A percentile compares a stretch with the other conserved stretches of the same genome.
Evolutionary conservation across 768 basidiomycete genomes (phyloP).

Genomic region (Leccinum barrowsii): DNA sequence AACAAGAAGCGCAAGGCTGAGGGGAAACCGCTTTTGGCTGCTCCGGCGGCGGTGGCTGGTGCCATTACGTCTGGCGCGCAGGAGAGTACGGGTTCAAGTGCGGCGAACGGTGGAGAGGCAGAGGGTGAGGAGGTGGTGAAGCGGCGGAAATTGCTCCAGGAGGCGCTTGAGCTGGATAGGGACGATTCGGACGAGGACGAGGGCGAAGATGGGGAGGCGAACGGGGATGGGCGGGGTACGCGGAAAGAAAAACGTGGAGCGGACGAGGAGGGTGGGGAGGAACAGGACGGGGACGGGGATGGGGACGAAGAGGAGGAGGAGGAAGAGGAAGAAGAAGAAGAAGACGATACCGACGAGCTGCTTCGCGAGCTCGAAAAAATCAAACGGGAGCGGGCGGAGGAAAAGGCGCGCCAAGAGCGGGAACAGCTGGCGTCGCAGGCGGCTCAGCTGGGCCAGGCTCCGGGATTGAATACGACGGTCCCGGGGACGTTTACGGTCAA

Average conservation of each 20-base stretch:
- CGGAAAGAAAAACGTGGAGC: slow-evolving; percentile 35
- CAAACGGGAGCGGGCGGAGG: slow-evolving; percentile 91
- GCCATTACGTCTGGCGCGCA: neutral
- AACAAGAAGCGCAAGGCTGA: slow-evolving; percentile 93
- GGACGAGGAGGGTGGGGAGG: slow-evolving; percentile 75
- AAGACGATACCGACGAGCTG: slow-evolving; percentile 76
- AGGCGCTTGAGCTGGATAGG: slow-evolving; percentile 83
- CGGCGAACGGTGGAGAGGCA: slow-evolving; percentile 40
- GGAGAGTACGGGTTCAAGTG: neutral
- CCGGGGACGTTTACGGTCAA: slow-evolving; percentile 90
- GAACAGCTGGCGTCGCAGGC: slow-evolving; percentile 63
- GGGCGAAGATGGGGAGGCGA: slow-evolving; percentile 36
- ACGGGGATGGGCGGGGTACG: slow-evolving; percentile 48
- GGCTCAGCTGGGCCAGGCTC: slow-evolving; percentile 71
- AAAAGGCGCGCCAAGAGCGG: slow-evolving; percentile 77
- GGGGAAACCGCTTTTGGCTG: slow-evolving; percentile 47
- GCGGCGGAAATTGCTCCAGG: slow-evolving; percentile 82
- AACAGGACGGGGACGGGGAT: slow-evolving; percentile 43
- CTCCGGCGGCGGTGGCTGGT: slow-evolving; percentile 22
- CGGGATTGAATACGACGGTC: slow-evolving; percentile 68
- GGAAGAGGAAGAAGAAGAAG: slow-evolving; percentile 55
- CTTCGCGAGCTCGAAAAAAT: slow-evolving; percentile 98
- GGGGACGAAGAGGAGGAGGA: slow-evolving; percentile 57
- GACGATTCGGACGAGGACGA: slow-evolving; percentile 85
- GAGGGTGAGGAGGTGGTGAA: slow-evolving; percentile 72